Conservation (phyloP, 1,284 basidiomycete genomes). For the Puccinia triticina region DNA sequence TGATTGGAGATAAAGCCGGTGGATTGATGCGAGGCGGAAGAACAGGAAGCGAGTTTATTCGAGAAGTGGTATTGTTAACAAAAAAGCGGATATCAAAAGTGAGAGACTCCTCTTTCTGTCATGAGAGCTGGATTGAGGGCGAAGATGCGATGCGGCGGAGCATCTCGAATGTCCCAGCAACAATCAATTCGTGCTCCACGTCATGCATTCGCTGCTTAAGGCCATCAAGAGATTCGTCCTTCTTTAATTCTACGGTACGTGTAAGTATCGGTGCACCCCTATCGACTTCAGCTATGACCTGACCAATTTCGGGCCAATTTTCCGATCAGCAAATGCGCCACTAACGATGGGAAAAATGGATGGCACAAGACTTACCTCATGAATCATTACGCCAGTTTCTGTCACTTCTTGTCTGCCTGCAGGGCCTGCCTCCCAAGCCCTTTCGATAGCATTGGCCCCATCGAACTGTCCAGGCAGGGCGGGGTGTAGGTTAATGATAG, state of each 20-base stretch:
- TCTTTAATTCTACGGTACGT: conserved; percentile 72
- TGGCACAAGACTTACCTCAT: conserved; percentile 65
- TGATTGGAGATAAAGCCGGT: too few species aligned
- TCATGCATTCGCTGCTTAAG: conserved; percentile 80
- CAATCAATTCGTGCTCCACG: conserved; percentile 88
- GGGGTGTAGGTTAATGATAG: conserved; percentile 95
- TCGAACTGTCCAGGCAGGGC: conserved; percentile 93
- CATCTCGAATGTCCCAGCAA: conserved; percentile 74
- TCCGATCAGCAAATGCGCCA: not conserved
- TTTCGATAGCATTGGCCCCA: conserved; percentile 83
- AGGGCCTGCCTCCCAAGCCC: conserved; percentile 85
- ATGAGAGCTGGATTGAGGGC: not conserved
- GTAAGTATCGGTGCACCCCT: conserved; percentile 84
- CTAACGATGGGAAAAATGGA: not conserved
- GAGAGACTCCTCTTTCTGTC: not conserved
- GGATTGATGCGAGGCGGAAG: too few species aligned
- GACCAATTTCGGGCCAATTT: not conserved
- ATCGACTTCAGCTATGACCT: conserved; percentile 85
- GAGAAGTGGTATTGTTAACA: too few species aligned
- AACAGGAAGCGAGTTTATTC: too few species aligned
- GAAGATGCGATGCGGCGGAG: conserved; percentile 59
- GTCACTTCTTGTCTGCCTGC: conserved; percentile 63
- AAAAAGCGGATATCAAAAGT: not conserved
- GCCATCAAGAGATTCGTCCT: conserved; percentile 71
- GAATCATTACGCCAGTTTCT: conserved; percentile 85